Percentiles rank a stretch among this genome's conserved stretches.
phyloP scores from a whole-genome alignment of 2,329 filamentous ascomycete genomes.

The Clonostachys byssicola region DNA sequence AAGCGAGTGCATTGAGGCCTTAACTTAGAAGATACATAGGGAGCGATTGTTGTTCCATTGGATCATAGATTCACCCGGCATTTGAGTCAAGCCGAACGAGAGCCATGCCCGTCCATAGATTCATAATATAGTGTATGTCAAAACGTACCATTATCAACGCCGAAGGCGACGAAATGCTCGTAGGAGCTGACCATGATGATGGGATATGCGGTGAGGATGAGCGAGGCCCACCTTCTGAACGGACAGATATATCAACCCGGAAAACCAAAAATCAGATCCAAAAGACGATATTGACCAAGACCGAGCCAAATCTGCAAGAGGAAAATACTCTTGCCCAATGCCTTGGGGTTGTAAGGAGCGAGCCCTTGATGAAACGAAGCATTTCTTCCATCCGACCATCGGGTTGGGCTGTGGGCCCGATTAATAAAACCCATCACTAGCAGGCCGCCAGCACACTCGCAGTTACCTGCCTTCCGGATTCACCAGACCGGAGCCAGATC shows the following conservation, averaged over 20 bases:
- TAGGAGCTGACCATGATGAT: slow-evolving; percentile 16
- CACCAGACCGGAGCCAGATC: no score
- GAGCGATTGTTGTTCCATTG: neutral
- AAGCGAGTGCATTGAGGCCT: slow-evolving; percentile 4
- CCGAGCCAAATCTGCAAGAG: neutral
- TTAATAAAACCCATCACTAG: no score
- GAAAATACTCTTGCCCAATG: neutral
- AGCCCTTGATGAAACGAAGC: neutral
- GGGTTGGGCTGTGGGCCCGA: no score
- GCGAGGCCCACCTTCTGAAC: no score
- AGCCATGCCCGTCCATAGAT: neutral
- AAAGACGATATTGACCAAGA: neutral
- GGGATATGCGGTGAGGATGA: neutral
- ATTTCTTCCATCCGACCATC: no score
- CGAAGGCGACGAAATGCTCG: slow-evolving; percentile 35
- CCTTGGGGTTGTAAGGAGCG: neutral
- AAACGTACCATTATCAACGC: slow-evolving; percentile 38
- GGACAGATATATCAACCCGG: neutral
- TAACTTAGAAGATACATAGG: neutral
- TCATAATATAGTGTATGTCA: neutral
- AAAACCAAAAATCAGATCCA: neutral
- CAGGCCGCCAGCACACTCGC: no score
- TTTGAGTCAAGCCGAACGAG: no score
- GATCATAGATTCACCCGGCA: no score
- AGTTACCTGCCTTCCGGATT: no score